A percentile compares a stretch with the other conserved stretches of the same genome.
Conservation (phyloP, 116 monocot species). For the Phalaenopsis hybrid region DNA sequence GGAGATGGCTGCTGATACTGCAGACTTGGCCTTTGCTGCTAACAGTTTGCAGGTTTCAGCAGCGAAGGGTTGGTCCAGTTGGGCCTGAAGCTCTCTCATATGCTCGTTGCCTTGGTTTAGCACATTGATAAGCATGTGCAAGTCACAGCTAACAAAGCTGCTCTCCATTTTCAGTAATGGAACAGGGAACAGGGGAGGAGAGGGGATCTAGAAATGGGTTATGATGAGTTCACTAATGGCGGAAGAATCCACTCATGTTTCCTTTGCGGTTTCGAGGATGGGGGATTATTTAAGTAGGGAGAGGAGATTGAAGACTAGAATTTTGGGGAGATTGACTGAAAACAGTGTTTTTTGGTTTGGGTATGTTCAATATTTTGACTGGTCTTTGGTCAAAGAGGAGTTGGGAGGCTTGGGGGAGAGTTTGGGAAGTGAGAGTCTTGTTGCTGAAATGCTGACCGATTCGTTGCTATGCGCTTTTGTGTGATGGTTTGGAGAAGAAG, state of each 20-base stretch:
- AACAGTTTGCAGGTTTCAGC: slow-evolving; percentile 14
- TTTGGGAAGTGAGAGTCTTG: not conserved
- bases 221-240: not conserved
- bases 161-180: not conserved
- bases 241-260: not conserved
- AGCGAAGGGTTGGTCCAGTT: not conserved
- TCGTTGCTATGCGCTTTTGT: not conserved
- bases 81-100: slow-evolving; percentile 13
- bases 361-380: not conserved
- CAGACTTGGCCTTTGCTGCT: slow-evolving; percentile 8
- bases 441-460: not conserved
- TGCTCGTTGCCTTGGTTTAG: slow-evolving; percentile 17
- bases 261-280: not conserved
- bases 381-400: not conserved
- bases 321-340: not conserved
- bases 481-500: not conserved
- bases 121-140: slow-evolving; percentile 7
- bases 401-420: not conserved
- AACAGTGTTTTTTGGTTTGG: not conserved
- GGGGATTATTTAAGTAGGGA: not conserved
- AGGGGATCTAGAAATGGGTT: not conserved
- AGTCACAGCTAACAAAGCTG: slow-evolving; percentile 3
- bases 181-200: not conserved
- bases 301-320: not conserved
- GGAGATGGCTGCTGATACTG: slow-evolving; percentile 17